Conservation (phyloP, 257 asterid genomes). For the Eustoma russellianum region DNA sequence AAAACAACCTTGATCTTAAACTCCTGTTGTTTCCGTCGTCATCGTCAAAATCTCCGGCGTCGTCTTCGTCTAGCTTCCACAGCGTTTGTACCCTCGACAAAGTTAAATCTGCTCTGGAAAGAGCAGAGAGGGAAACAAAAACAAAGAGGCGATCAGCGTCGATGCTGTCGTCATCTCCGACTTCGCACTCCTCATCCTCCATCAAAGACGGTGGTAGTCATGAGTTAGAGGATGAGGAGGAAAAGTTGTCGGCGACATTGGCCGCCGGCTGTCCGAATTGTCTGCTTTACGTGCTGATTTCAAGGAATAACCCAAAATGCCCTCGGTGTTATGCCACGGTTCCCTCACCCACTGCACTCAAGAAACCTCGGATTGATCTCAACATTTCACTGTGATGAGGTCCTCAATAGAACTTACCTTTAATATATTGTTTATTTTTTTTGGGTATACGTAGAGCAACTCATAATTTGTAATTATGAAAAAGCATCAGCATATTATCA, state of each 20-base stretch:
- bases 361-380: slow-evolving; percentile 71
- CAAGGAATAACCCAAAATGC: slow-evolving; percentile 47
- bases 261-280: slow-evolving; percentile 83
- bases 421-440: too few relatives aligned
- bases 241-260: slow-evolving; percentile 29
- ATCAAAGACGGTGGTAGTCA: slow-evolving; percentile 28
- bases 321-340: slow-evolving; percentile 55
- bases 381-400: slow-evolving; percentile 45
- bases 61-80: slow-evolving; percentile 33
- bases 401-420: too few relatives aligned
- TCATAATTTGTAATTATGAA: slow-evolving; percentile 18
- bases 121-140: slow-evolving; percentile 45
- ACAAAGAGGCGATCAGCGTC: slow-evolving; percentile 43
- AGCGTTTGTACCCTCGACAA: slow-evolving; percentile 90
- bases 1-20: slow-evolving; percentile 47
- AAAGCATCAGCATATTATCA: slow-evolving; percentile 25
- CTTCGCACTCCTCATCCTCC: slow-evolving; percentile 58
- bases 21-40: slow-evolving; percentile 27
- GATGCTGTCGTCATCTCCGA: slow-evolving; percentile 38
- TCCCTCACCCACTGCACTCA: slow-evolving; percentile 39
- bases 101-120: slow-evolving; percentile 67
- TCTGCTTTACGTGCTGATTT: slow-evolving; percentile 52
- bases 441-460: slow-evolving; percentile 35
- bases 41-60: slow-evolving; percentile 17
- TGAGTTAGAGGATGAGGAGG: slow-evolving; percentile 28